Percentiles rank a stretch among this genome's conserved stretches.
Conservation (phyloP, 1,284 basidiomycete species). For the Papiliotrema fonsecae region DNA sequence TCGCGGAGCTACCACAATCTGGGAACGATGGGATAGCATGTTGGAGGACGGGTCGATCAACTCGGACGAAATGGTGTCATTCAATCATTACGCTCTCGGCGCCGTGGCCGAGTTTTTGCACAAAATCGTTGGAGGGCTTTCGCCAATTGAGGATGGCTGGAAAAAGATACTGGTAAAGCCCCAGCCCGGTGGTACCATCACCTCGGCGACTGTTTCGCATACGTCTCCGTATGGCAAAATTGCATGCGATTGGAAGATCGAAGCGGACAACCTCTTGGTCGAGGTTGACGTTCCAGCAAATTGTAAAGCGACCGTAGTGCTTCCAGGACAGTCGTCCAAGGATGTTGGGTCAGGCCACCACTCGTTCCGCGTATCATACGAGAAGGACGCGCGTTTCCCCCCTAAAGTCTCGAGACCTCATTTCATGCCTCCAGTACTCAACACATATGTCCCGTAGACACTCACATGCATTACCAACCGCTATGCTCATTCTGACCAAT, state of each 20-base stretch:
- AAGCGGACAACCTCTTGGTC: conserved; percentile 11
- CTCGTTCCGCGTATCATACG: background rate
- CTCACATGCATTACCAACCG: too few relatives aligned
- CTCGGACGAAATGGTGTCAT: conserved; percentile 30
- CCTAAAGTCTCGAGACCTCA: background rate
- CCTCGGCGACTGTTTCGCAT: conserved; percentile 9
- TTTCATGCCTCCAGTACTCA: background rate
- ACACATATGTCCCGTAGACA: background rate
- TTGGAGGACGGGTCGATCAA: conserved; percentile 37
- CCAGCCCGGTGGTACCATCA: conserved; percentile 27
- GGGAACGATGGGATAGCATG: conserved; percentile 43
- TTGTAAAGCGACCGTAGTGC: conserved; percentile 9
- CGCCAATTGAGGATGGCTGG: conserved; percentile 20
- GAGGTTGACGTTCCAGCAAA: conserved; percentile 19
- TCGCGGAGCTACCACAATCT: conserved; percentile 25
- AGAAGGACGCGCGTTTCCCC: background rate
- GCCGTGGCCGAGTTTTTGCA: conserved; percentile 26
- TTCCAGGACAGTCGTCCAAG: conserved; percentile 5
- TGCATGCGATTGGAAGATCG: conserved; percentile 13
- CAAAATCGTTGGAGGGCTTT: conserved; percentile 19
- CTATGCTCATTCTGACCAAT: too few relatives aligned
- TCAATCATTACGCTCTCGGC: conserved; percentile 36
- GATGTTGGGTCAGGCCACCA: background rate
- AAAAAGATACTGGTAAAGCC: conserved; percentile 16
- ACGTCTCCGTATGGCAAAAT: conserved; percentile 17